These are phyloP conservation scores for Pleomassaria siparia DNA, from an alignment of 2,329 filamentous ascomycete genomes.

Conservation along the genomic window DNA sequence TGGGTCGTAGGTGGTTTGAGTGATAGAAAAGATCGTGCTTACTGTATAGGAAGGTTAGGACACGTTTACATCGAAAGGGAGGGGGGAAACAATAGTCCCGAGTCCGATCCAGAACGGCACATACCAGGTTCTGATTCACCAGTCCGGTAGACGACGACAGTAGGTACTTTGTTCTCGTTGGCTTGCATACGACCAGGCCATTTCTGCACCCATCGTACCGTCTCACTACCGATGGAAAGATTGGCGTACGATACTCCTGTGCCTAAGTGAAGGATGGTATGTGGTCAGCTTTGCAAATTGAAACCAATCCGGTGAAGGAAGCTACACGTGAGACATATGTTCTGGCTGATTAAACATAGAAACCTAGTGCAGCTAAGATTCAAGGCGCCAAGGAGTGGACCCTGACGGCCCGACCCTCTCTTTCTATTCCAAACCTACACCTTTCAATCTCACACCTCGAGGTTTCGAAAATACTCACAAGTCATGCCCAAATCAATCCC, in stretches of 20 bases:
- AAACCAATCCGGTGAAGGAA: not conserved
- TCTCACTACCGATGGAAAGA: conserved; percentile 36
- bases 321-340: conserved; percentile 4
- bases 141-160: conserved; percentile 52
- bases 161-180: conserved; percentile 59
- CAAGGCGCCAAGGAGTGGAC: not conserved
- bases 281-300: conserved; percentile 1
- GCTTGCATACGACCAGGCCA: conserved; percentile 58
- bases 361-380: not conserved
- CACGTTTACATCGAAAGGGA: no score
- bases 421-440: not conserved
- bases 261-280: conserved; percentile 13
- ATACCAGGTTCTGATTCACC: conserved; percentile 24
- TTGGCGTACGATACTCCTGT: conserved; percentile 44
- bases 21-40: no score
- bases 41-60: no score
- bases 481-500: conserved; percentile 43
- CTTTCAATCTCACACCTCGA: no score
- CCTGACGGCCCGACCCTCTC: not conserved
- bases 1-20: no score
- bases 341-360: no score
- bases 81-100: no score
- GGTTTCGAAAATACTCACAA: no score
- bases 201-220: conserved; percentile 45
- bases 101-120: no score